phyloP scores from a whole-genome alignment of 768 basidiomycete genomes.

The Trametes cinnabarina region DNA sequence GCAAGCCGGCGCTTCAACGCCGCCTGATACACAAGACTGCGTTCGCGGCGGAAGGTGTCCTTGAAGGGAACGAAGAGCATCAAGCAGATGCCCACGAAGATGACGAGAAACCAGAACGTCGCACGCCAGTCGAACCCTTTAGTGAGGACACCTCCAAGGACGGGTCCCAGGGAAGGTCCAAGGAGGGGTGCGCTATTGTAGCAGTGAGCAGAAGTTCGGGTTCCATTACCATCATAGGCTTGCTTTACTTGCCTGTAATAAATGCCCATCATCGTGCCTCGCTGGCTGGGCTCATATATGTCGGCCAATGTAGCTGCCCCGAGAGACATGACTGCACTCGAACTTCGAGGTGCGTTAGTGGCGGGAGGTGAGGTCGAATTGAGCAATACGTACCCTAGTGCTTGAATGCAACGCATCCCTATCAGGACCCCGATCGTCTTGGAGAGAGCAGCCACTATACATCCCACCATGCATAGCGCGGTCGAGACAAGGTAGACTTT shows the following conservation, averaged over 20 bases:
- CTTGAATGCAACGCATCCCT: slow-evolving; percentile 68
- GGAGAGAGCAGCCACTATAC: slow-evolving; percentile 55
- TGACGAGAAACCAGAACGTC: slow-evolving; percentile 79
- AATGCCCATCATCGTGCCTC: slow-evolving; percentile 77
- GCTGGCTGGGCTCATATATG: slow-evolving; percentile 69
- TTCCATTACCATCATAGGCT: not conserved
- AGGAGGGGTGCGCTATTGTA: slow-evolving; percentile 63
- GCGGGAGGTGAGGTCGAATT: not conserved
- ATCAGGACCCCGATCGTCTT: slow-evolving; percentile 56
- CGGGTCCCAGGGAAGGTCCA: slow-evolving; percentile 65
- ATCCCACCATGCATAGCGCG: slow-evolving; percentile 52
- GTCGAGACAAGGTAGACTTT: slow-evolving; percentile 54
- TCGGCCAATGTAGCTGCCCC: slow-evolving; percentile 80
- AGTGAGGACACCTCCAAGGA: slow-evolving; percentile 68
- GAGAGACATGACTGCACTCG: slow-evolving; percentile 65
- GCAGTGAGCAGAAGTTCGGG: not conserved
- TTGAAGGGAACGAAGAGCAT: slow-evolving; percentile 66
- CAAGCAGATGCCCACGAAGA: slow-evolving; percentile 54
- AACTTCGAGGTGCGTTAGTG: slow-evolving; percentile 35
- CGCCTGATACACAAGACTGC: slow-evolving; percentile 76
- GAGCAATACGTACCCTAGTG: slow-evolving; percentile 55
- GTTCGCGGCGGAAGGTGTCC: slow-evolving; percentile 81
- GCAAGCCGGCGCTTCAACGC: slow-evolving; percentile 47
- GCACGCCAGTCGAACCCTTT: slow-evolving; percentile 73
- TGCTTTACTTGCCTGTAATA: slow-evolving; percentile 46